A percentile compares a stretch with the other conserved stretches of the same genome.
Conservation (phyloP, 176 grass and related monocot genomes). For the Lolium rigidum region DNA sequence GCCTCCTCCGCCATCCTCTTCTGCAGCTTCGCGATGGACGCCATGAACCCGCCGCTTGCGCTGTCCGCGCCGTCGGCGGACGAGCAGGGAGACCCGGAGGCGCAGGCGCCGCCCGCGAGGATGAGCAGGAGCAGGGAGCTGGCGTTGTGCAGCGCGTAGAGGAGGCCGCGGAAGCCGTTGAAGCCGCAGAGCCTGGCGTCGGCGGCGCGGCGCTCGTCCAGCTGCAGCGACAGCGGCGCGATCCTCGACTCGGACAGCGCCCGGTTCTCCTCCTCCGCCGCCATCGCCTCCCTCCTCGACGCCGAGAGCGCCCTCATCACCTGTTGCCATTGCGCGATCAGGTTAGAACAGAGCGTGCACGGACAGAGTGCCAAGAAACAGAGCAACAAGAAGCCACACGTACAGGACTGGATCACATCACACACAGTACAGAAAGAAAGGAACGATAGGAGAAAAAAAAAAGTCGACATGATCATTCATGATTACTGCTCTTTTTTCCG, state of each 20-base stretch:
- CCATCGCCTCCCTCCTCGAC: constrained; percentile 70
- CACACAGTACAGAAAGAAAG: neutral
- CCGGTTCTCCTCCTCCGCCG: constrained; percentile 80
- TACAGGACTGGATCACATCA: neutral
- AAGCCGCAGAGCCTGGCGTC: constrained; percentile 73
- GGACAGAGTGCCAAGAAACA: neutral
- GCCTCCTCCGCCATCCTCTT: constrained; percentile 71
- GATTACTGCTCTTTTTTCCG: neutral
- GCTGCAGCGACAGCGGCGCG: constrained; percentile 71
- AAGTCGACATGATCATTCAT: constrained; percentile 12
- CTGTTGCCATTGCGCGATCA: constrained; percentile 39
- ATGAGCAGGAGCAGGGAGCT: constrained; percentile 87
- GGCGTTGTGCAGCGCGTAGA: constrained; percentile 81
- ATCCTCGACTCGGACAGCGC: constrained; percentile 63
- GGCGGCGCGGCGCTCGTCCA: constrained; percentile 56
- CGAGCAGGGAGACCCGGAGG: constrained; percentile 28
- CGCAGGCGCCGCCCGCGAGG: constrained; percentile 57
- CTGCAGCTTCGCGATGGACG: constrained; percentile 76
- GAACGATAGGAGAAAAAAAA: neutral
- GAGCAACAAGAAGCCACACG: neutral
- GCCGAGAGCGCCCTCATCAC: constrained; percentile 65
- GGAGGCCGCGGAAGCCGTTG: constrained; percentile 87
- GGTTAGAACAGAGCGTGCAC: neutral
- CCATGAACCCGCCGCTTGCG: constrained; percentile 54
- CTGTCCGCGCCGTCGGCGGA: neutral